phyloP scores from a whole-genome alignment of 2,329 filamentous ascomycete species.

The Juglanconis sp. region DNA sequence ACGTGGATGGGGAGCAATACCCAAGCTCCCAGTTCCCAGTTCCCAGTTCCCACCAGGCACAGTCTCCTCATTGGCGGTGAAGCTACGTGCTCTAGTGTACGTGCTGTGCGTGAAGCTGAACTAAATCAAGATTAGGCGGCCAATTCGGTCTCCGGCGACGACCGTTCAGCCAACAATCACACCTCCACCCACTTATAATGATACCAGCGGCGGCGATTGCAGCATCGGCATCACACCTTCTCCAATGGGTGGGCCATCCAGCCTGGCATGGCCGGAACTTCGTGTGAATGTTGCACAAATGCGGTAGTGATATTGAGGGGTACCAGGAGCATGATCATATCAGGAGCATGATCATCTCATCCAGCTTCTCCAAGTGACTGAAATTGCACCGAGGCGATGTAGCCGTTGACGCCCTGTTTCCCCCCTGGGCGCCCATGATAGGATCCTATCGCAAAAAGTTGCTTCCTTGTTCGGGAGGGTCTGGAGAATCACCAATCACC shows the following conservation, averaged over 20 bases:
- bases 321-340: not conserved
- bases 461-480: not conserved
- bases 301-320: not conserved
- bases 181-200: not conserved
- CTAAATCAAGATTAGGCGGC: not conserved
- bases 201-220: not conserved
- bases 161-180: not conserved
- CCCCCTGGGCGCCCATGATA: not conserved
- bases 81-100: not conserved
- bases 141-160: not conserved
- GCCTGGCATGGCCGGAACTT: not conserved
- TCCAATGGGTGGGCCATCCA: not conserved
- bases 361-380: not conserved
- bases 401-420: too few species aligned
- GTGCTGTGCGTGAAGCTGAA: not conserved
- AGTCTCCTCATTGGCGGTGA: constrained; percentile 1
- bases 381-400: not conserved
- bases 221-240: constrained; percentile 1
- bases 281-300: not conserved
- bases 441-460: not conserved
- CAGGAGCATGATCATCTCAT: not conserved
- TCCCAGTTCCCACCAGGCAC: not conserved
- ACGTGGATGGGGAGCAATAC: too few species aligned
- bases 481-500: not conserved
- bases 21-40: too few species aligned